phyloP scores from a whole-genome alignment of 371 early-diverging fungal genomes.

The Apophysomyces ossiformis region DNA sequence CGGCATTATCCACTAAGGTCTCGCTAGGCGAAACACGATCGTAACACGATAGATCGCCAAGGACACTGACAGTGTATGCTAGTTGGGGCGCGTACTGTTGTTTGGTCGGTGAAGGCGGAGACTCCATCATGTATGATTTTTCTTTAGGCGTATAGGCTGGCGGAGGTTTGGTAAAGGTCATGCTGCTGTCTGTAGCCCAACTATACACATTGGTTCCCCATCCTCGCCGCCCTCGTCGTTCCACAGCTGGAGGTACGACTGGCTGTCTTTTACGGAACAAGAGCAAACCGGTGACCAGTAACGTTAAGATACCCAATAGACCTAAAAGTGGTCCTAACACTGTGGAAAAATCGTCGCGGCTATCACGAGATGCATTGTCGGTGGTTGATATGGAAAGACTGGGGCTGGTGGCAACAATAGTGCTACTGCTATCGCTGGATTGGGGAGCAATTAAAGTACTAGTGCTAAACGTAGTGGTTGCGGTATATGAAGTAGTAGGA shows the following conservation, averaged over 20 bases:
- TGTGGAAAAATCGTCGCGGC: not conserved
- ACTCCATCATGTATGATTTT: not conserved
- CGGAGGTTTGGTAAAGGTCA: not conserved
- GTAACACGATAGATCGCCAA: not conserved
- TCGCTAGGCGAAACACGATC: not conserved
- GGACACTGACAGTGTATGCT: not conserved
- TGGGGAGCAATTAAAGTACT: not conserved
- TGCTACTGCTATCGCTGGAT: not conserved
- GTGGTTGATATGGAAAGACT: not conserved
- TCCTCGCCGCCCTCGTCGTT: conserved; percentile 6
- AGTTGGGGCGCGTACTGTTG: conserved; percentile 9
- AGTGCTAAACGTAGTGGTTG: not conserved
- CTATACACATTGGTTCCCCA: conserved; percentile 7
- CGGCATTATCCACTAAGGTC: not conserved
- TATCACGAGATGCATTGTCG: not conserved
- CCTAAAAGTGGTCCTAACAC: not conserved
- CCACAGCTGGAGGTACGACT: not conserved
- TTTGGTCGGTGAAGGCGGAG: conserved; percentile 6
- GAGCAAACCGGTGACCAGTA: not conserved
- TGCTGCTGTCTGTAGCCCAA: conserved; percentile 5
- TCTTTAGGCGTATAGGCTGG: conserved; percentile 6
- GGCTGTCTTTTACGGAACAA: conserved; percentile 5
- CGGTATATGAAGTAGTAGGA: not conserved
- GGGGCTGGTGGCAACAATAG: not conserved
- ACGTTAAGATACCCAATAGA: not conserved